phyloP scores from a whole-genome alignment of 345 rosid genomes.

The Bruguiera sexangula region DNA sequence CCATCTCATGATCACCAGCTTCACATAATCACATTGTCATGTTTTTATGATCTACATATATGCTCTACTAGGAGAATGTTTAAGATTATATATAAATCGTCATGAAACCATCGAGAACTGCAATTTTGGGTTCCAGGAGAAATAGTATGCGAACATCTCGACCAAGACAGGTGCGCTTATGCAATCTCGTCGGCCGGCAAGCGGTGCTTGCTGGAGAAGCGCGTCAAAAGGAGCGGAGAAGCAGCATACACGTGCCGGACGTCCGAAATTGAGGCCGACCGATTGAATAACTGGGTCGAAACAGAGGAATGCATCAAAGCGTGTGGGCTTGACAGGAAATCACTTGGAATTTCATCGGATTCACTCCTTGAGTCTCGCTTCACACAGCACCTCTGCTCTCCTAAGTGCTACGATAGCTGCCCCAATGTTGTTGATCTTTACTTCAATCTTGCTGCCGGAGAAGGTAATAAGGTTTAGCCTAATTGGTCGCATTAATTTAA shows the following conservation, averaged over 20 bases:
- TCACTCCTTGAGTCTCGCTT: conserved; percentile 67
- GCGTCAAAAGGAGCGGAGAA: conserved; percentile 51
- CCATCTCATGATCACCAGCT: no score
- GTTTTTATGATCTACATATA: no score
- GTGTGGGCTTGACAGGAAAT: conserved; percentile 68
- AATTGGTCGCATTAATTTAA: no score
- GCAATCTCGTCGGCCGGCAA: conserved; percentile 69
- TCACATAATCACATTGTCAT: no score
- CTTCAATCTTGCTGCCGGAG: conserved; percentile 88
- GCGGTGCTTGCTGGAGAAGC: conserved; percentile 75
- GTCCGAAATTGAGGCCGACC: conserved; percentile 66
- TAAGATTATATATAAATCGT: no score
- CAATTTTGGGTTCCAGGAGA: conserved; percentile 29
- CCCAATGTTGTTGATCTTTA: conserved; percentile 77
- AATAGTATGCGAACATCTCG: conserved; percentile 58
- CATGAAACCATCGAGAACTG: not conserved
- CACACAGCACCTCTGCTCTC: conserved; percentile 63
- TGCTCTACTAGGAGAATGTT: no score
- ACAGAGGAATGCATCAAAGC: conserved; percentile 60
- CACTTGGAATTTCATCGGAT: conserved; percentile 85
- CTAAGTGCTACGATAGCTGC: conserved; percentile 64
- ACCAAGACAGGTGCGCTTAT: conserved; percentile 54
- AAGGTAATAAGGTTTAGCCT: conserved; percentile 44
- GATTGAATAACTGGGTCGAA: conserved; percentile 54
- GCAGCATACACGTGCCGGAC: conserved; percentile 55